phyloP scores from a whole-genome alignment of 805 yeast species.

The Pichia cabralensis region DNA sequence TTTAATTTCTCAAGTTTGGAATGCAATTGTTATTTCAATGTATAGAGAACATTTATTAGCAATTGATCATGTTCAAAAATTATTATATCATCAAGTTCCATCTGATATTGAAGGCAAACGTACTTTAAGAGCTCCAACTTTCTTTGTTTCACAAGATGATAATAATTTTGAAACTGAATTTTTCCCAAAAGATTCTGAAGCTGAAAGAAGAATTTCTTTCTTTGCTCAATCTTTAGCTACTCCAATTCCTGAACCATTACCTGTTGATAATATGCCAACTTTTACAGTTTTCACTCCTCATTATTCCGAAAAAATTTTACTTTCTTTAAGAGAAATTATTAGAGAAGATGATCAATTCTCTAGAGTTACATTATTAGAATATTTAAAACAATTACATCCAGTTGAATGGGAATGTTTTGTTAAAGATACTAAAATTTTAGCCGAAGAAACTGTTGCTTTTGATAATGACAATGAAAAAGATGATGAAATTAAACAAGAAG shows the following conservation, averaged over 20 bases:
- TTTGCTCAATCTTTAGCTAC: slow-evolving; percentile 98
- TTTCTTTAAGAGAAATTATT: slow-evolving; percentile 91
- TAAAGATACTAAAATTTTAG: slow-evolving; percentile 88
- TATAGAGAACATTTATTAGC: slow-evolving; percentile 98
- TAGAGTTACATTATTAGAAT: slow-evolving; percentile 87
- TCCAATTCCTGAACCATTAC: slow-evolving; percentile 97
- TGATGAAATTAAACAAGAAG: slow-evolving; percentile 62
- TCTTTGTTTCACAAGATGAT: slow-evolving; percentile 97
- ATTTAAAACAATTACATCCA: slow-evolving; percentile 90
- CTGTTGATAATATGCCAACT: slow-evolving; percentile 99
- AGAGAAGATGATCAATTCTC: slow-evolving; percentile 96
- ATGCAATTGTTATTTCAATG: slow-evolving; percentile 97
- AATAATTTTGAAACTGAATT: slow-evolving; percentile 89
- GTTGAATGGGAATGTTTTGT: slow-evolving; percentile 98
- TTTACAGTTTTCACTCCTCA: slow-evolving; percentile 96
- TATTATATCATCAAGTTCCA: slow-evolving; percentile 97
- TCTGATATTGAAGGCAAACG: slow-evolving; percentile 97
- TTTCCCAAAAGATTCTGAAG: slow-evolving; percentile 95
- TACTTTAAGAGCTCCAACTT: slow-evolving; percentile 97
- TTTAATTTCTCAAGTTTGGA: slow-evolving; percentile 97
- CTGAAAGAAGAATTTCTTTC: slow-evolving; percentile 98
- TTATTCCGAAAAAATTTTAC: slow-evolving; percentile 85
- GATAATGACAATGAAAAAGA: slow-evolving; percentile 59
- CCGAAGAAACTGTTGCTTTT: slow-evolving; percentile 85
- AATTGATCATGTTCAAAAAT: slow-evolving; percentile 95